Conservation (phyloP, 2,329 filamentous ascomycete species). For the Sclerotinia nivalis region DNA sequence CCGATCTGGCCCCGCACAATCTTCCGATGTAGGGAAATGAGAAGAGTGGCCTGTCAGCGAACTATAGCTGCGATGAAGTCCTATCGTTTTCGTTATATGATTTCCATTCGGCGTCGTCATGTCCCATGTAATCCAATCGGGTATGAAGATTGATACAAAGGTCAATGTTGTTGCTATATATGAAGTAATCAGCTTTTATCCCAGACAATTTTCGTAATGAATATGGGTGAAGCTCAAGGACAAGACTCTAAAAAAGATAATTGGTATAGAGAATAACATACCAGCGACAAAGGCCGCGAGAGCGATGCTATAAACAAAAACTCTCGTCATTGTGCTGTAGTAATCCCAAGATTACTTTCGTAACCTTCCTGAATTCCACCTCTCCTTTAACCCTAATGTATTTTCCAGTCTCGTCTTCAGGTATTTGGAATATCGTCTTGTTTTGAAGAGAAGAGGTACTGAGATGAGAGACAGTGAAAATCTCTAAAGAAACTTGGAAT, state of each 20-base stretch:
- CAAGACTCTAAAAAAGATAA: background rate
- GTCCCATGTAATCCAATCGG: slow-evolving; percentile 69
- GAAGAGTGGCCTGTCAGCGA: slow-evolving; percentile 58
- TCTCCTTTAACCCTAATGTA: slow-evolving; percentile 23
- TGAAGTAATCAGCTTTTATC: slow-evolving; percentile 13
- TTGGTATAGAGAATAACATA: slow-evolving; percentile 39
- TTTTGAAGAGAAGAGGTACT: background rate
- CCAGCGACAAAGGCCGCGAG: slow-evolving; percentile 48
- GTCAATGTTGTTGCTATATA: slow-evolving; percentile 71
- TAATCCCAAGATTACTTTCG: background rate
- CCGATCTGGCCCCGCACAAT: slow-evolving; percentile 58
- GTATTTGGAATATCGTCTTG: background rate
- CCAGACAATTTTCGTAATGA: background rate
- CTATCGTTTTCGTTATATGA: slow-evolving; percentile 66
- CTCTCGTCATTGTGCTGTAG: slow-evolving; percentile 45
- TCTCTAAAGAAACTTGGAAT: background rate
- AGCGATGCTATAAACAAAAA: slow-evolving; percentile 45
- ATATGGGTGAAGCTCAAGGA: background rate
- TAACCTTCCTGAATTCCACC: slow-evolving; percentile 18
- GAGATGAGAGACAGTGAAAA: background rate
- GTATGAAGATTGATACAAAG: slow-evolving; percentile 66
- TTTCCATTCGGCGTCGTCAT: slow-evolving; percentile 51
- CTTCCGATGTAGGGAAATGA: slow-evolving; percentile 65
- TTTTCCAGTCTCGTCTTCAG: slow-evolving; percentile 21
- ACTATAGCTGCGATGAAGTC: slow-evolving; percentile 80